These are phyloP conservation scores for Cladosporium phlei DNA, from an alignment of 2,329 filamentous ascomycete species.

Conservation along the genomic window DNA sequence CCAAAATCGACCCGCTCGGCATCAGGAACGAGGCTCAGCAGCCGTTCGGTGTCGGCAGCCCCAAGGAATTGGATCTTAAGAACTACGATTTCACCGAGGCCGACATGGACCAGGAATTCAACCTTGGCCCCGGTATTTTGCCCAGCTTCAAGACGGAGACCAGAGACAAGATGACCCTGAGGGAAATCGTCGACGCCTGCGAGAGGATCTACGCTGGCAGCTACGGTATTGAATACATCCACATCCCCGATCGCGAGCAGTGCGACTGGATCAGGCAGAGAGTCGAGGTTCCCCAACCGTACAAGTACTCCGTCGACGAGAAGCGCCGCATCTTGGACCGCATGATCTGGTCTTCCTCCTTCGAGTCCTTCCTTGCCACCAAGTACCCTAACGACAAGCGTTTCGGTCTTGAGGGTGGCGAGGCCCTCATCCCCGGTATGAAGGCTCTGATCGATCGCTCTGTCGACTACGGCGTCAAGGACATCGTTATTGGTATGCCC, in stretches of 20 bases:
- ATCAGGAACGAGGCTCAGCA: slow-evolving; percentile 82
- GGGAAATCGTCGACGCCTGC: slow-evolving; percentile 88
- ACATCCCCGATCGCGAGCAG: slow-evolving; percentile 94
- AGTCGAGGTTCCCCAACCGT: slow-evolving; percentile 86
- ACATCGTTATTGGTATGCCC: slow-evolving; percentile 99
- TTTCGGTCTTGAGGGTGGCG: slow-evolving; percentile 95
- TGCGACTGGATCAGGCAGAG: slow-evolving; percentile 98
- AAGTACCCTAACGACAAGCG: slow-evolving; percentile 99
- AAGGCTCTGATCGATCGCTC: slow-evolving; percentile 98
- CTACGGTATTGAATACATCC: slow-evolving; percentile 98
- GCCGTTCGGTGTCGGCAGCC: slow-evolving; percentile 72
- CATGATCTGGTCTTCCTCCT: slow-evolving; percentile 97
- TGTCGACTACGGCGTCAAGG: slow-evolving; percentile 97
- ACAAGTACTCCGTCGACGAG: slow-evolving; percentile 97
- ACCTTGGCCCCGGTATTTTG: slow-evolving; percentile 87
- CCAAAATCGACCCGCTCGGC: slow-evolving; percentile 90
- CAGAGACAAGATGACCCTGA: slow-evolving; percentile 91
- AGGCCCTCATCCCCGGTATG: slow-evolving; percentile 96
- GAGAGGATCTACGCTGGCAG: slow-evolving; percentile 95
- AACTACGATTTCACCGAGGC: slow-evolving; percentile 94
- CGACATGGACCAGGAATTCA: slow-evolving; percentile 88
- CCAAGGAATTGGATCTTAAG: slow-evolving; percentile 86
- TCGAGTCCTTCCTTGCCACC: slow-evolving; percentile 89
- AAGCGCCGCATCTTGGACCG: slow-evolving; percentile 96
- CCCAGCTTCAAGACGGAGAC: slow-evolving; percentile 86